Evolutionary conservation across 805 yeast genomes (phyloP).

Genomic region (Saturnispora bothae): DNA sequence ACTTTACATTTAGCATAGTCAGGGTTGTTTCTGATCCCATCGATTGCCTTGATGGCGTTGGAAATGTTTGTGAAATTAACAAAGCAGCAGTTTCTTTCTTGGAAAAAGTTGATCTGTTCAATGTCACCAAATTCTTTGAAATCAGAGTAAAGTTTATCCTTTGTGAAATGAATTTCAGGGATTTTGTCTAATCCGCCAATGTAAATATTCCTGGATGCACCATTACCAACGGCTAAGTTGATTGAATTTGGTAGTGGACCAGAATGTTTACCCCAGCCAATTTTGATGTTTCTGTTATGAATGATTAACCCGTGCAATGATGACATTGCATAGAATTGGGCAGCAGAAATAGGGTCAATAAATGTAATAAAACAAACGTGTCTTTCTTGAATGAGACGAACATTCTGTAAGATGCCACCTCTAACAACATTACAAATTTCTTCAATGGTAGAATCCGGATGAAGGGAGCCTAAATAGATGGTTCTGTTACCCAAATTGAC

Average conservation of each 20-base stretch:
- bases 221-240: slow-evolving; percentile 81
- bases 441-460: slow-evolving; percentile 78
- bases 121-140: slow-evolving; percentile 84
- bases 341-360: slow-evolving; percentile 94
- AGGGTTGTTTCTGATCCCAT: slow-evolving; percentile 70
- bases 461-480: slow-evolving; percentile 82
- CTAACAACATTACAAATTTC: slow-evolving; percentile 94
- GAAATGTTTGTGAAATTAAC: slow-evolving; percentile 86
- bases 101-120: slow-evolving; percentile 84
- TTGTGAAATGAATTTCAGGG: slow-evolving; percentile 22
- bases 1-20: slow-evolving; percentile 66
- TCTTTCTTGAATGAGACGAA: slow-evolving; percentile 70
- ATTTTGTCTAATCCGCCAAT: slow-evolving; percentile 46
- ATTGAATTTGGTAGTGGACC: slow-evolving; percentile 85
- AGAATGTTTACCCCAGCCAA: slow-evolving; percentile 97
- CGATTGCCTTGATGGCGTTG: slow-evolving; percentile 85
- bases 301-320: slow-evolving; percentile 81
- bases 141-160: slow-evolving; percentile 51
- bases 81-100: slow-evolving; percentile 80
- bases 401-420: slow-evolving; percentile 84
- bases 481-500: slow-evolving; percentile 89
- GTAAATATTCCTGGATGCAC: slow-evolving; percentile 90
- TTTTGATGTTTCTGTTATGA: slow-evolving; percentile 76
- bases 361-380: slow-evolving; percentile 93
- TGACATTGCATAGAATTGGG: slow-evolving; percentile 92